Conservation (phyloP, 768 basidiomycete species). For the Amanita exitialis region DNA sequence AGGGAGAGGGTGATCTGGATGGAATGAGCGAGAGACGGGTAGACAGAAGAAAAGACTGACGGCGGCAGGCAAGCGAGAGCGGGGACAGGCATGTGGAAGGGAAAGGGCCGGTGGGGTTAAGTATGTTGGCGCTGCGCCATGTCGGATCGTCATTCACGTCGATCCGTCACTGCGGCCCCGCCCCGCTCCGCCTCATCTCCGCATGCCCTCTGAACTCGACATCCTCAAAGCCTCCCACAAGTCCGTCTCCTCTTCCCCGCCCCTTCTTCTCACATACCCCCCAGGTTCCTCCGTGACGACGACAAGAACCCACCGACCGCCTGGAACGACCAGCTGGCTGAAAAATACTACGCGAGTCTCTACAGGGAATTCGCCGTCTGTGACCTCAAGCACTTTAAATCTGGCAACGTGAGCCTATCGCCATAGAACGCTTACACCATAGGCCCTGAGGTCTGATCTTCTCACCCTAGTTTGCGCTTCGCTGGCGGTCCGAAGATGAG, state of each 20-base stretch:
- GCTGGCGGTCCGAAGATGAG: conserved; percentile 91
- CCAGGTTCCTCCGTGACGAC: conserved; percentile 72
- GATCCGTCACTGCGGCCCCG: conserved; percentile 19
- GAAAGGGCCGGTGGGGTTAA: neutral
- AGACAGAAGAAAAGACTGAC: neutral
- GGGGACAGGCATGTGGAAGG: neutral
- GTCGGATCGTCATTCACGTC: neutral
- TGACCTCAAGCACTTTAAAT: conserved; percentile 94
- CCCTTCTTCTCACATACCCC: neutral
- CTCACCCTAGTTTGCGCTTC: conserved; percentile 60
- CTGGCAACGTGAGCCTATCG: conserved; percentile 56
- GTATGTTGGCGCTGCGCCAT: neutral
- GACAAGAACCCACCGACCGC: conserved; percentile 24
- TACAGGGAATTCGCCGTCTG: conserved; percentile 91
- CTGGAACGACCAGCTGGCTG: conserved; percentile 83
- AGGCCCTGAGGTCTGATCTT: neutral
- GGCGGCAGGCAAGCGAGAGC: neutral
- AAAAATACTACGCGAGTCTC: conserved; percentile 80
- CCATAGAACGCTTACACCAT: neutral
- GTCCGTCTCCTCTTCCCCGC: conserved; percentile 2
- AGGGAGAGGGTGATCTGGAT: conserved; percentile 11
- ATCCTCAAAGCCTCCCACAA: conserved; percentile 67
- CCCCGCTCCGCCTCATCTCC: too few relatives aligned
- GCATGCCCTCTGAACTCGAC: conserved; percentile 53
- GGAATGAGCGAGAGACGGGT: neutral